Conservation (phyloP, 352 stramenopile genomes). For the Stramenopiles sp. region DNA sequence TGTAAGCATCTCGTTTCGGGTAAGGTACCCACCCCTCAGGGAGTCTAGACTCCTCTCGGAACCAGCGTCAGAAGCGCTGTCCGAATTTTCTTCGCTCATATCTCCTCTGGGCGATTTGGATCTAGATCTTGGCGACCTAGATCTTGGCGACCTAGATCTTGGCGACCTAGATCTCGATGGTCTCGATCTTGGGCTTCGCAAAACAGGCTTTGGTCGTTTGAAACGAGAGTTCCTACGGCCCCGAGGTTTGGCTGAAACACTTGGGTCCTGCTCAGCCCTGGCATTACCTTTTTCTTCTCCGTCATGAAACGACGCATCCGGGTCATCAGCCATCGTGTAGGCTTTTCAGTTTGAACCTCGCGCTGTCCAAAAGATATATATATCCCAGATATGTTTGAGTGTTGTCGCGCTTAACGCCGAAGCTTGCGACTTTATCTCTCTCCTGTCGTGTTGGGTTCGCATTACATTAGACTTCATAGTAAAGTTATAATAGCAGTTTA, state of each 20-base stretch:
- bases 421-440: no score
- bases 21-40: neutral
- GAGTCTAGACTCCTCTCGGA: neutral
- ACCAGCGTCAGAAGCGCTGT: neutral
- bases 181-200: neutral
- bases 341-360: neutral
- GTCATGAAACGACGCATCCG: neutral
- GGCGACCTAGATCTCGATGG: neutral
- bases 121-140: neutral
- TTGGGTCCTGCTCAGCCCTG: neutral
- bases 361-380: no score
- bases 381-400: no score
- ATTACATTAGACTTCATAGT: no score
- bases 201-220: neutral
- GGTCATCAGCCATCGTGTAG: neutral
- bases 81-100: neutral
- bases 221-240: neutral
- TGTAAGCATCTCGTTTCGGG: no score
- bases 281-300: neutral
- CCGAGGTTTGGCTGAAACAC: neutral
- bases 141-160: neutral
- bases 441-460: no score
- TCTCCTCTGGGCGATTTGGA: neutral
- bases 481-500: no score
- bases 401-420: no score